Conservation (phyloP, 176 grass and related monocot genomes). For the sorghum (Sorghum bicolor) region DNA sequence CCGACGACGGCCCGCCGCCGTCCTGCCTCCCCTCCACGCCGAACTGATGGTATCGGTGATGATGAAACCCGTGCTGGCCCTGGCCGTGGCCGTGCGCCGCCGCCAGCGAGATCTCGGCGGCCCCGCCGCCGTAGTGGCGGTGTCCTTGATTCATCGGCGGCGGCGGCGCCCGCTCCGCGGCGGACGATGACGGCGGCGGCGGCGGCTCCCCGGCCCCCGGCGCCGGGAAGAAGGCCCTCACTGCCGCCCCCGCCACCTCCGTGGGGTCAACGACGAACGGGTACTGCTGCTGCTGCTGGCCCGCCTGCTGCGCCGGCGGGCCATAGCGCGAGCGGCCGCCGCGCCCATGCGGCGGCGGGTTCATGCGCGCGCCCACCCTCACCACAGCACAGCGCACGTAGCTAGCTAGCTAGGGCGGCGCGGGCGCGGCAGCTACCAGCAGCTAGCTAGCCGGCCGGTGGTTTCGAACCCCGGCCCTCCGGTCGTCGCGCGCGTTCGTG, state of each 20-base stretch:
- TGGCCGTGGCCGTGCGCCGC: neutral
- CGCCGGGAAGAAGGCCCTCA: constrained; percentile 30
- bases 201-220: neutral
- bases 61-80: neutral
- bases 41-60: constrained; percentile 34
- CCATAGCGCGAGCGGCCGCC: constrained; percentile 14
- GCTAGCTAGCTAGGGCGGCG: neutral
- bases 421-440: neutral
- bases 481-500: neutral
- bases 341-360: constrained; percentile 12
- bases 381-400: neutral
- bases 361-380: neutral
- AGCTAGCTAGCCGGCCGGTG: neutral
- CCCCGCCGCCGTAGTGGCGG: neutral
- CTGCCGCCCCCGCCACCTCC: neutral
- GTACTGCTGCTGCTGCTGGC: neutral
- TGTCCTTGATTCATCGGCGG: neutral
- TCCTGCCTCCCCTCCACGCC: constrained; percentile 13
- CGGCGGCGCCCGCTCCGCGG: constrained; percentile 1
- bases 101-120: constrained; percentile 24
- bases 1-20: neutral
- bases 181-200: neutral
- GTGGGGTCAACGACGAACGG: constrained; percentile 28
- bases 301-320: neutral
- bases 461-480: neutral